Percentiles rank a stretch among this genome's conserved stretches.
phyloP scores from a whole-genome alignment of 441 rosid species.

The Brassica balearica region DNA sequence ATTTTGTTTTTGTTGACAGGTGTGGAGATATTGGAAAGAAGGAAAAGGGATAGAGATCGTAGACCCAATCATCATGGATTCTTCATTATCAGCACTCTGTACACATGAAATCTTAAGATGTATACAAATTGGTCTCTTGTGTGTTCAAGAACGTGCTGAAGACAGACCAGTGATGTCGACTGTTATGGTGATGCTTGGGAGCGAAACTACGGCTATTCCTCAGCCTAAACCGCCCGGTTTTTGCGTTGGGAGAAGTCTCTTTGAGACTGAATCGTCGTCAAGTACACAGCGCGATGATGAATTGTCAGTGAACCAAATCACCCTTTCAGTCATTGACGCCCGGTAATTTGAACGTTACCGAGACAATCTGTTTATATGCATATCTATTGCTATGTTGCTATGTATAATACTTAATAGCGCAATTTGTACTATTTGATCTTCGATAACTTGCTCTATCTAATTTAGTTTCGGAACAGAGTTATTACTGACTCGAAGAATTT shows the following conservation, averaged over 20 bases:
- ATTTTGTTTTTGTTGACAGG: neutral
- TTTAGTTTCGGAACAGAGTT: neutral
- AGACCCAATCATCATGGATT: neutral
- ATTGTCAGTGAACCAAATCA: slow-evolving; percentile 1
- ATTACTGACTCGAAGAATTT: neutral
- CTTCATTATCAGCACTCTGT: neutral
- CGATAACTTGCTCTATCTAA: neutral
- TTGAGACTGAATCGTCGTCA: neutral
- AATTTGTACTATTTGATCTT: neutral
- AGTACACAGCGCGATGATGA: neutral
- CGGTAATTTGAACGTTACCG: neutral
- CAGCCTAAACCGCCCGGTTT: slow-evolving; percentile 3
- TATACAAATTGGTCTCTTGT: slow-evolving; percentile 12
- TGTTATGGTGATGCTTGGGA: slow-evolving; percentile 5
- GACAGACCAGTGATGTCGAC: slow-evolving; percentile 1
- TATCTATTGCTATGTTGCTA: neutral
- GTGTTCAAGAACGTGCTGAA: slow-evolving; percentile 12
- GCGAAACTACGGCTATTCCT: slow-evolving; percentile 7
- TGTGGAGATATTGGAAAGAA: neutral
- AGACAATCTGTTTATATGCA: neutral
- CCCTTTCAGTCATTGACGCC: neutral
- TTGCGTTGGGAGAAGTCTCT: neutral
- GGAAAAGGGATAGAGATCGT: neutral
- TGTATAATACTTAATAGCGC: neutral
- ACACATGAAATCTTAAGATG: slow-evolving; percentile 5